A percentile compares a stretch with the other conserved stretches of the same genome.
These are phyloP conservation scores for Teunomyces gatunensis DNA, from an alignment of 805 yeast genomes.

Conservation along the genomic window DNA sequence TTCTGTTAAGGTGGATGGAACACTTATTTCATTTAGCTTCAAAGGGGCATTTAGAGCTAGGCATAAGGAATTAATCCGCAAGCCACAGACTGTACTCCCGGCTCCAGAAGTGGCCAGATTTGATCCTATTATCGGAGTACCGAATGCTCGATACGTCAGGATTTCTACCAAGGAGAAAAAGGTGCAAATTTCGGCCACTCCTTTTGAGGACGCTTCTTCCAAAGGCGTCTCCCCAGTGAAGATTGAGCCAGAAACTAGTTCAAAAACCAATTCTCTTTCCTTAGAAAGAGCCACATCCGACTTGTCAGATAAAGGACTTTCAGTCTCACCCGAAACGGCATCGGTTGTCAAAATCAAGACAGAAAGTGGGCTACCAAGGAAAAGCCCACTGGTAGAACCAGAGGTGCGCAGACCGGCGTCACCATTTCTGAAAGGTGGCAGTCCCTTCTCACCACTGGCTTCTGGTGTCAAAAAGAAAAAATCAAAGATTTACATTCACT, in stretches of 20 bases:
- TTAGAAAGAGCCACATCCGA: neutral
- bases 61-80: constrained; percentile 3
- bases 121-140: constrained; percentile 15
- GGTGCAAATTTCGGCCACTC: constrained; percentile 41
- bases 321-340: neutral
- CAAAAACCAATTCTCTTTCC: neutral
- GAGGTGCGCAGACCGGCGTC: constrained; percentile 9
- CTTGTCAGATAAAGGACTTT: no score
- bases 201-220: constrained; percentile 25
- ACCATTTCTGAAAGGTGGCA: constrained; percentile 15
- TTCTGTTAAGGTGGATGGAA: constrained; percentile 2
- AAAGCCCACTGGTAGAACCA: constrained; percentile 12
- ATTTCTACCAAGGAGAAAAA: constrained; percentile 33
- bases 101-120: neutral
- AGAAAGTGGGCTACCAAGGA: neutral
- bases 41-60: constrained; percentile 7
- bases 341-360: neutral
- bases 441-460: constrained; percentile 16
- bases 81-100: neutral
- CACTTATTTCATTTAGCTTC: constrained; percentile 5
- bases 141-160: constrained; percentile 35
- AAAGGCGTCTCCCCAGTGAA: neutral
- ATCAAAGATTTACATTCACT: constrained; percentile 28
- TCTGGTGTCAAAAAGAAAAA: constrained; percentile 20
- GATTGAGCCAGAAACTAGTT: neutral